Percentiles rank a stretch among this genome's conserved stretches.
Evolutionary conservation across 768 basidiomycete species (phyloP).

Genomic region (Russula brevipes): DNA sequence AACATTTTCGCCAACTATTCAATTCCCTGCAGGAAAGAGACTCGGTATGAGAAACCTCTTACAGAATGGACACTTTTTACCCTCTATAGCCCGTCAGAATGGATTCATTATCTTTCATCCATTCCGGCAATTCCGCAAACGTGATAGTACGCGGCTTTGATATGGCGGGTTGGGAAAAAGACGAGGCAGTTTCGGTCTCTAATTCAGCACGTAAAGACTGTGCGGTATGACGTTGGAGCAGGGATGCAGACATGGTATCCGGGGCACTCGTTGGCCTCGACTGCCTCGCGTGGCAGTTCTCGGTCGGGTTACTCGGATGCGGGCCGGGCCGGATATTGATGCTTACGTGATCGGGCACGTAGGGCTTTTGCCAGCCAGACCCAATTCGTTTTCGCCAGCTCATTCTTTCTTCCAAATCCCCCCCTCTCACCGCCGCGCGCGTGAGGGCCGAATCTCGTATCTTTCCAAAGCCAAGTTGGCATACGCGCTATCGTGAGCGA

Average conservation of each 20-base stretch:
- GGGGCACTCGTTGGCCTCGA: no score
- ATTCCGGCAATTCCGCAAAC: conserved; percentile 59
- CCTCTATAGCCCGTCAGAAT: conserved; percentile 65
- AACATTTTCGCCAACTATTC: conserved; percentile 56
- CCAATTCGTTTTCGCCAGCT: conserved; percentile 13
- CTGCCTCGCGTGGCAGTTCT: no score
- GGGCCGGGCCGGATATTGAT: not conserved
- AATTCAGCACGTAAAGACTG: conserved; percentile 1
- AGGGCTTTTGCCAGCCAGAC: not conserved
- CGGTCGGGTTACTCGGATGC: not conserved
- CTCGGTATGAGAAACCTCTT: not conserved
- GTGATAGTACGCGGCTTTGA: conserved; percentile 32
- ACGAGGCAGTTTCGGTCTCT: not conserved
- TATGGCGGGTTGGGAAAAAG: not conserved
- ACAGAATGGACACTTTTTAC: conserved; percentile 34
- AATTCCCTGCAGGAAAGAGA: conserved; percentile 42
- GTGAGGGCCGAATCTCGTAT: not conserved
- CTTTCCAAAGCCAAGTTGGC: not conserved
- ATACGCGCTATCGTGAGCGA: conserved; percentile 8
- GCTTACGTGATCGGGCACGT: conserved; percentile 1
- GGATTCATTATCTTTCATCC: conserved; percentile 72
- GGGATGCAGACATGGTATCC: conserved; percentile 2
- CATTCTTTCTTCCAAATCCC: not conserved
- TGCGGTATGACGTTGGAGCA: conserved; percentile 5
- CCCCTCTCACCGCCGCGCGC: conserved; percentile 14